Evolutionary conservation across 176 grass and related monocot species (phyloP), one percentile per base, ranked within the genome.

Genomic region (Oryza nivara): DNA sequence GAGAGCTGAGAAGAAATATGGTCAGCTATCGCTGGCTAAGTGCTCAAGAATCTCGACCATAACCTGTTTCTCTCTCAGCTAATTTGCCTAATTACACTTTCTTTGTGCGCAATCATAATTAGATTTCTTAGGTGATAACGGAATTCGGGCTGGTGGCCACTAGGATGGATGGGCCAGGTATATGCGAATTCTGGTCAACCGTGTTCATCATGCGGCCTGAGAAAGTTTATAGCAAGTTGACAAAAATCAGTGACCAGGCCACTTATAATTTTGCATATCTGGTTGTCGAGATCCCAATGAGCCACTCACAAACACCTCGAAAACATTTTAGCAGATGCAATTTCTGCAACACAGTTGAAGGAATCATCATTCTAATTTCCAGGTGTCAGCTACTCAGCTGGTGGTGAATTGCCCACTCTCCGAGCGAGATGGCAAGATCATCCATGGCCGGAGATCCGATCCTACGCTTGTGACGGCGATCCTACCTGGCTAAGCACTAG

Each of bases 211-310:
- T 65, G 17, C 1, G 28, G 14, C 58, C 46, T 47, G 22, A 58
- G 63, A 20, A 61, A 36, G 34, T 19, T 19, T 30, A 7, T 23
- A 36, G 26, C 56, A 68, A 47, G 74, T 41, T 52, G 58, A 52
- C 79, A 84, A 46, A 38, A 49, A 63, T 63, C 58, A 23, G 58
- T 63, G 54, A 58, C 54, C 54, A 58, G 19, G 16, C 32, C 15
- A 67, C 54, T 58, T 58, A 4, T 17, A 3, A 20, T 86, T 86
- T 86, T 74, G 26, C 84, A 51, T 68, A 64, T 68, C 74, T 86
- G 74, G 48, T 45, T 47, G 16, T 82, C 28, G 23, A 36, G 11
- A 49, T 43, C 44, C 17, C 45, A 20, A 82, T 6, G 56, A 77
- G 79, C 7, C 47, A 7, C 25, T 7, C 17, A 63, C 65, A 70